Percentiles rank a stretch among this genome's conserved stretches.
These are phyloP conservation scores for Exobasidium cylindrosporum DNA, from an alignment of 1,284 basidiomycete species.

Conservation along the genomic window DNA sequence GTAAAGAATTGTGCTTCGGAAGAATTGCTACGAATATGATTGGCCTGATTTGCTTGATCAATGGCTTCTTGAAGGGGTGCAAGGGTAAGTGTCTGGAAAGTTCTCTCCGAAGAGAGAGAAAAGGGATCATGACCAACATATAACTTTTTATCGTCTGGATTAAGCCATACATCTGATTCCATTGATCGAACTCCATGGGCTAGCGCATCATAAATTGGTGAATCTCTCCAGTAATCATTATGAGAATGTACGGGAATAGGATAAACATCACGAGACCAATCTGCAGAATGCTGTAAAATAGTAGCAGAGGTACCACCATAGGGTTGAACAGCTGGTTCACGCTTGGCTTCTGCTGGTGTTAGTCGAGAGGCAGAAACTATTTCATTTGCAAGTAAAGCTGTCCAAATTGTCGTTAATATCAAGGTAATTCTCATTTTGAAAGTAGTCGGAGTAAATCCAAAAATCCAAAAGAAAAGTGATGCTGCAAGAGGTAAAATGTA, in stretches of 20 bases:
- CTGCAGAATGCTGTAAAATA: slow-evolving; percentile 22
- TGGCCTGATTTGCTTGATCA: slow-evolving; percentile 31
- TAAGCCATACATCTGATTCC: slow-evolving; percentile 44
- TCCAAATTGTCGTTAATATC: not conserved
- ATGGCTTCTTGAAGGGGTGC: slow-evolving; percentile 31
- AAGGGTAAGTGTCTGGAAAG: slow-evolving; percentile 31
- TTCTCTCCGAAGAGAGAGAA: slow-evolving; percentile 31
- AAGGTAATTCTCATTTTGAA: not conserved
- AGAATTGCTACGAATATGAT: slow-evolving; percentile 20
- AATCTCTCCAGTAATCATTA: slow-evolving; percentile 41
- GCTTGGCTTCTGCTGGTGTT: not conserved
- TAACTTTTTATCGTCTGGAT: slow-evolving; percentile 26
- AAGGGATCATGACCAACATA: slow-evolving; percentile 45
- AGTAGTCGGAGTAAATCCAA: not conserved
- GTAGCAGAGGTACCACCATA: slow-evolving; percentile 21
- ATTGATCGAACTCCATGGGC: slow-evolving; percentile 31
- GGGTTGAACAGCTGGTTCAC: slow-evolving; percentile 3
- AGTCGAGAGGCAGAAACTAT: not conserved
- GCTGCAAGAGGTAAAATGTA: not conserved
- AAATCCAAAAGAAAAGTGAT: too few species aligned
- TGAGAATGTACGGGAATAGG: slow-evolving; percentile 37
- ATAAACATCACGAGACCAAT: slow-evolving; percentile 25
- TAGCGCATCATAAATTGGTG: slow-evolving; percentile 35
- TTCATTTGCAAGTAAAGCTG: not conserved
- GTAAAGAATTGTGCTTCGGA: slow-evolving; percentile 23